Evolutionary conservation across 345 rosid species (phyloP), one percentile per base, ranked within the genome.

Genomic region (Linum tenue): DNA sequence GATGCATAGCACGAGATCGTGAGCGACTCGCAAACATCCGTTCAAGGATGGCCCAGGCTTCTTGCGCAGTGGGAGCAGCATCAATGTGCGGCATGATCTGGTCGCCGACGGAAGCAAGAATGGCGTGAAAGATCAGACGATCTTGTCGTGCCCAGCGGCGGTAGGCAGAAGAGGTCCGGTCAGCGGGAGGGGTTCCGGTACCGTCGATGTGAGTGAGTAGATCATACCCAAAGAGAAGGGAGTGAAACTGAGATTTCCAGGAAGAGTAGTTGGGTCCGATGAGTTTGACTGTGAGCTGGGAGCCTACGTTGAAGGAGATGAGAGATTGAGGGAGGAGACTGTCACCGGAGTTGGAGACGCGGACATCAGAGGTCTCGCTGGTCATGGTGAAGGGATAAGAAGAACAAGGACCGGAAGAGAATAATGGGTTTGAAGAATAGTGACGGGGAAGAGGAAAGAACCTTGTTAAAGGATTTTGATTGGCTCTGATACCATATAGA

Each of bases 21-120:
- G 64, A 62, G 8, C 35, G 55, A 3, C 62, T 62, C 9, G 75
- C 55, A 55, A 40, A 67, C 2, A 39, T 8, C 4, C 35, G 4
- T 0, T 39, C 12, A 4, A 62, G 12, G 37, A 5, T 55, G 0
- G 8, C 31, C 63, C 62, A 38, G 9, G 55, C 42, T 0, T 35
- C 75, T 1, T 22, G 11, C 3, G 59, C 39, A 1, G 67, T 51
- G 10, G 35, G 1, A 0, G 7, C 3, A 1, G 69, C 16, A 14
- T 66, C 12, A 3, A 72, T 22, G 1, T 56, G 2, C 0, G 22
- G 36, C 0, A 62, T 37, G 3, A 67, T 1, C 0, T 2, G 0
- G 3, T 66, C 10, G 15, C 7, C 44, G 2, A 63, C 12, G 3
- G 59, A 72, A 0, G 38, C 42, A n/a, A 70, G 39, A 37, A 67